Evolutionary conservation across 2,329 filamentous ascomycete species (phyloP), one percentile per base, ranked within the genome.

Genomic region (Sclerotinia glacialis): DNA sequence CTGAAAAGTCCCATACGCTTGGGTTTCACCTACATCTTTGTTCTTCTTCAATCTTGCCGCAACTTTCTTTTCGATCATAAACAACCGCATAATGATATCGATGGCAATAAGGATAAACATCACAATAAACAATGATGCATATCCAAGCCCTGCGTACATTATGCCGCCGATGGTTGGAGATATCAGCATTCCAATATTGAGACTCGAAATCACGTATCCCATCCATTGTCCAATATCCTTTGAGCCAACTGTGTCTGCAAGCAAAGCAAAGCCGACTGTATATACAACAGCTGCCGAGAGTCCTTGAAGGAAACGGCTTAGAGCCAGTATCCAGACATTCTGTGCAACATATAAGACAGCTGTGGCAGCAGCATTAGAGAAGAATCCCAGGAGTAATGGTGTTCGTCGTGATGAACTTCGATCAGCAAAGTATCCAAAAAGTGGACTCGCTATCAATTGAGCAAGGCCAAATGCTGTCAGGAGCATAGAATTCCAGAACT

Each of bases 401-500:
- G 81, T 79, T 52, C 86, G 83, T 37, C 90, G 81, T 2, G 86
- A 88, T 9, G 82, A 78, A 2, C 83, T 83, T 60, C 82, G 81
- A 76, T 93, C 90, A 8, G 86, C 85, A 65, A 67, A 56, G 28
- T 67, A 63, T 3, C 67, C 67, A 28, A 64, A 66, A 16, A 68
- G 14, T 42, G 67, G 80, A 63, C 79, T 80, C 34, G 83, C 83
- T 3, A 85, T 78, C n/a, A 91, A 81, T 9, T 92, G 78, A 1
- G 88, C 83, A 2, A 83, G 86, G 47, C 87, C 89, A 73, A 91
- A 92, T 31, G 88, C 82, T 21, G 88, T 87, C 3, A 92, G 79
- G 2, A 92, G 80, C 26, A 91, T 83, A 0, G 89, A 89, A 3
- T 86, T 85, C 89, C 89, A 92, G 72, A 80, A 81, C 76, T 92